Conservation (phyloP, 2,329 filamentous ascomycete genomes). For the Hypoxylon sp. region DNA sequence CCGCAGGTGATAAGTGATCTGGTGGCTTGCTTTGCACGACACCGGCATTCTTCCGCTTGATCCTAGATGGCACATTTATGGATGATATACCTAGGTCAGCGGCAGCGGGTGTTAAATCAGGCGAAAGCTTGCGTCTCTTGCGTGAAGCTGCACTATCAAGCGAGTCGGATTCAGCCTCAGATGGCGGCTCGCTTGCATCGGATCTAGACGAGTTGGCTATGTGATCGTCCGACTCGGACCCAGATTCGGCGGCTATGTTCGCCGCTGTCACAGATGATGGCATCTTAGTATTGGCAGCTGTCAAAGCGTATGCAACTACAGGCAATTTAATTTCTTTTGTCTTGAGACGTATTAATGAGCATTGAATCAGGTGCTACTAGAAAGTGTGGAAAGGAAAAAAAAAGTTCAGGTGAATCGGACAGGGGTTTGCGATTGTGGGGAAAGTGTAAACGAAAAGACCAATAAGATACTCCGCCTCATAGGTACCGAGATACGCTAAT, state of each 20-base stretch:
- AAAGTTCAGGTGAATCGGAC: conserved; percentile 29
- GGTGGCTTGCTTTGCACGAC: conserved; percentile 39
- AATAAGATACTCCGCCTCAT: conserved; percentile 20
- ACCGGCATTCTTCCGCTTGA: conserved; percentile 59
- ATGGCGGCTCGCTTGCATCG: conserved; percentile 43
- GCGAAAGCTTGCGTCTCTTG: conserved; percentile 55
- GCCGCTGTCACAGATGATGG: conserved; percentile 36
- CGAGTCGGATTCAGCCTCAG: conserved; percentile 62
- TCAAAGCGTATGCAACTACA: conserved; percentile 23
- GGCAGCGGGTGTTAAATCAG: conserved; percentile 53
- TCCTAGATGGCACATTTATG: conserved; percentile 67
- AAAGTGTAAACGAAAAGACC: conserved; percentile 16
- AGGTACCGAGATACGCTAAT: conserved; percentile 33
- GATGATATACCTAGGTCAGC: conserved; percentile 59
- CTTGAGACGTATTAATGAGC: conserved; percentile 22
- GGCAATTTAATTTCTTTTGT: conserved; percentile 21
- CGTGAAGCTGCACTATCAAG: conserved; percentile 59
- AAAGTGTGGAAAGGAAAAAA: conserved; percentile 26
- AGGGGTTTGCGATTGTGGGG: conserved; percentile 34
- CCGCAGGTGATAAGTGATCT: conserved; percentile 33
- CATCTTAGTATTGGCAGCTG: conserved; percentile 37
- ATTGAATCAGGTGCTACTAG: conserved; percentile 30
- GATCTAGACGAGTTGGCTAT: conserved; percentile 39
- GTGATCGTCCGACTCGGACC: conserved; percentile 48
- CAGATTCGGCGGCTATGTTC: conserved; percentile 42